Percentiles rank a stretch among this genome's conserved stretches.
phyloP scores from a whole-genome alignment of 208 protist genomes.

The Leishmania major region DNA sequence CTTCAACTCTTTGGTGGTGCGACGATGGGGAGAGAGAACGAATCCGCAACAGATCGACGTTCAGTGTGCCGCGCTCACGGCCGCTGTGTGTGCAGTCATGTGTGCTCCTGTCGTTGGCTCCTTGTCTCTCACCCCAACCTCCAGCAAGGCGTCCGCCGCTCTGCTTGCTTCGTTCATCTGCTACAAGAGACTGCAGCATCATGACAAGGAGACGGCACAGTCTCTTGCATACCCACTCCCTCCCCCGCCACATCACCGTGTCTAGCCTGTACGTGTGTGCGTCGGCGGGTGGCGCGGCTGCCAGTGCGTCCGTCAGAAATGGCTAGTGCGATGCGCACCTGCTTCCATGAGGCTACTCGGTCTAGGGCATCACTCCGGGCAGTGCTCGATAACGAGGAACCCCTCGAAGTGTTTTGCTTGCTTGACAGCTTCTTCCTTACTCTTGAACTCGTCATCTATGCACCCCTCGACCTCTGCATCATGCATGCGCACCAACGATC shows the following conservation, averaged over 20 bases:
- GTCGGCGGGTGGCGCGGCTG: background rate
- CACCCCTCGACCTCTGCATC: background rate
- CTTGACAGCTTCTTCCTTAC: background rate
- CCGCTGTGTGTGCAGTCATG: background rate
- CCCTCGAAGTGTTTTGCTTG: background rate
- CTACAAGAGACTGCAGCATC: background rate
- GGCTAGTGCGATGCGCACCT: background rate
- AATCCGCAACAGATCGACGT: background rate
- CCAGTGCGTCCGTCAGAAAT: background rate
- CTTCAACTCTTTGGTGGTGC: background rate
- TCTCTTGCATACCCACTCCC: background rate
- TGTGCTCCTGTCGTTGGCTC: background rate
- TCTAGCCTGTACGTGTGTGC: background rate
- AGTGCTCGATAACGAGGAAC: background rate
- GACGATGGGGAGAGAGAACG: background rate
- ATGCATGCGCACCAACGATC: background rate
- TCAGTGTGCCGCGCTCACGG: background rate
- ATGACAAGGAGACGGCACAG: background rate
- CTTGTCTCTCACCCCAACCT: background rate
- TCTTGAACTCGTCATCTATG: background rate
- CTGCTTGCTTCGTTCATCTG: slow-evolving; percentile 6
- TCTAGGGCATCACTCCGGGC: background rate
- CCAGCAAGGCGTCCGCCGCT: background rate
- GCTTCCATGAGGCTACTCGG: background rate
- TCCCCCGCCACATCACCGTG: background rate